Base-by-base conservation (phyloP, 805 yeast species). In the Metschnikowia dekortorum region DNA sequence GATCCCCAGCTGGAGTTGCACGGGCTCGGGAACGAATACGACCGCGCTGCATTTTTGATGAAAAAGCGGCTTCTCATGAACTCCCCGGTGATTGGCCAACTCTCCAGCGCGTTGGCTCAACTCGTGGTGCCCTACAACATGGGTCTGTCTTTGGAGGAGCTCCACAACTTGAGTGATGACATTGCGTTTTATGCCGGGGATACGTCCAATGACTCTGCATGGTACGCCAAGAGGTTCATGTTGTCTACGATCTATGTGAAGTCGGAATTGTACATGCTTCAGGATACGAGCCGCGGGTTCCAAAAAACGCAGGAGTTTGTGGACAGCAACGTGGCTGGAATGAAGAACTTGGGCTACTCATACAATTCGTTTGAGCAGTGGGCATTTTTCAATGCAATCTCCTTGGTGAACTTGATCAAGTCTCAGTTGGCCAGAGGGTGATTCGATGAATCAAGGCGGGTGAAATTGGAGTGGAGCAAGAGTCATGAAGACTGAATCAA, bases 171-270 rank as follows among this genome's bases (percentile, higher is more conserved):
- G 49, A 77, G 89, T 10, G 98, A 92, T 68, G 98, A 94, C 63
- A 75, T 92, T 52, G 80, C 88, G 41, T 89, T 69, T 66, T 82
- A 81, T 58, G 83, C 96, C 0, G 94, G 91, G 9, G 97, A 91
- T 63, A 61, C 67, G 47, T 79, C 94, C 18, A 83, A 83, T 56
- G 96, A 89, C 65, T 84, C 87, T 64, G 85, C 89, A 3, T 92
- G 99, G 99, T 92, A 92, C 66, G 74, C 95, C n/a, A 87, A 90
- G 62, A 75, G 99, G 56, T 70, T 85, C 13, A 78, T 87, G 8
- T 63, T 92, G 13, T 78, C 87, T 26, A 75, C 86, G 1, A 78
- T 86, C 2, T 89, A 87, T 65, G 86, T 87, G 2, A 80, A 85
- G 36, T 71, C 86, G 37, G 97, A 92, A 65, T 69, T 89, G 53